A percentile compares a stretch with the other conserved stretches of the same genome.
phyloP scores from a whole-genome alignment of 805 yeast genomes.

The Myxozyma monticola region DNA sequence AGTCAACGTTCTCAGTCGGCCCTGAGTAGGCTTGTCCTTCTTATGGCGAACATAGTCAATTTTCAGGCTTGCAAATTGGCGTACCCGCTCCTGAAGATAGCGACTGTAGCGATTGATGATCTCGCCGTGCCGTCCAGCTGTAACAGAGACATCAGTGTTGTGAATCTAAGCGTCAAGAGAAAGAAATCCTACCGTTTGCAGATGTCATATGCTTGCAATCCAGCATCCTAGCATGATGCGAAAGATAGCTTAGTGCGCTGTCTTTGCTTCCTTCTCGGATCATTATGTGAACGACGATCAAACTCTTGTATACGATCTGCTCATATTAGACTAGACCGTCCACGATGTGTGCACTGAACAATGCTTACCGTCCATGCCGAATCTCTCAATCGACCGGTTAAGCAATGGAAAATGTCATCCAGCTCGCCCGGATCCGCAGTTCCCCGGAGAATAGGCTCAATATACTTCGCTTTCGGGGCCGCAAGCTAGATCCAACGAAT shows the following conservation, averaged over 20 bases:
- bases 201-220: constrained; percentile 42
- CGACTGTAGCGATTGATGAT: constrained; percentile 63
- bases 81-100: constrained; percentile 67
- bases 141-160: too few relatives aligned
- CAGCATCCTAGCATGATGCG: constrained; percentile 53
- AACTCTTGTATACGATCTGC: constrained; percentile 72
- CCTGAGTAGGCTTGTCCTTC: constrained; percentile 40
- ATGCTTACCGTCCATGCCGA: constrained; percentile 72
- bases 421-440: constrained; percentile 62
- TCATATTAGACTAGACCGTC: not conserved
- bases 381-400: constrained; percentile 65
- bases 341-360: too few relatives aligned
- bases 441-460: constrained; percentile 85
- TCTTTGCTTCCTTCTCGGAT: constrained; percentile 86
- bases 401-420: constrained; percentile 63
- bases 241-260: constrained; percentile 63
- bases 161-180: constrained; percentile 26
- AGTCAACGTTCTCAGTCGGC: constrained; percentile 59
- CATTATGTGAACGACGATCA: constrained; percentile 85
- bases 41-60: constrained; percentile 73
- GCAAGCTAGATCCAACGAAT: constrained; percentile 57
- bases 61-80: constrained; percentile 62
- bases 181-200: constrained; percentile 39
- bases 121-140: constrained; percentile 37
- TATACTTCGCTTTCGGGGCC: constrained; percentile 95